Conservation (phyloP, 192 early-diverging fungal species). For the Coemansia sp. region DNA sequence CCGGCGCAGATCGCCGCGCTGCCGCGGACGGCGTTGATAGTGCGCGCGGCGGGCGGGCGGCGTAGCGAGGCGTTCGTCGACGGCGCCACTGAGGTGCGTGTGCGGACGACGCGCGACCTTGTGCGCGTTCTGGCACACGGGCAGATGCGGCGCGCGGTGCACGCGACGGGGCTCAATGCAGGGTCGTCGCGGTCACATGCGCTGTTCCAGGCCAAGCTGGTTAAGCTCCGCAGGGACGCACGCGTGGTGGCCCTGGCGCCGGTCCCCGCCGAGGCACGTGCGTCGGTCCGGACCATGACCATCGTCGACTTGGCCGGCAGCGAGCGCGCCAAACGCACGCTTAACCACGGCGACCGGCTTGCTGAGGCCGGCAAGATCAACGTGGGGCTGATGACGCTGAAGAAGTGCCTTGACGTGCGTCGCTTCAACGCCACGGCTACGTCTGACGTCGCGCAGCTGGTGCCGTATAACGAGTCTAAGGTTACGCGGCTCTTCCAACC, state of each 20-base stretch:
- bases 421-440: constrained; percentile 49
- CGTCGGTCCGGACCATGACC: constrained; percentile 51
- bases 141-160: constrained; percentile 60
- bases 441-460: constrained; percentile 27
- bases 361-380: constrained; percentile 69
- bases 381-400: constrained; percentile 66
- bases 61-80: constrained; percentile 61
- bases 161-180: constrained; percentile 58
- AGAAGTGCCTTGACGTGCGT: constrained; percentile 69
- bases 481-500: constrained; percentile 68
- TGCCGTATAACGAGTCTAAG: constrained; percentile 68
- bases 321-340: constrained; percentile 61
- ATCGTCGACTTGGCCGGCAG: constrained; percentile 73
- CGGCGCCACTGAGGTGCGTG: constrained; percentile 60
- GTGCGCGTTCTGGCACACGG: constrained; percentile 59
- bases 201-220: constrained; percentile 66
- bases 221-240: constrained; percentile 56
- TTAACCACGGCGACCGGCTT: constrained; percentile 57
- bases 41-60: constrained; percentile 43
- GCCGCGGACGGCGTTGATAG: constrained; percentile 23
- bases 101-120: constrained; percentile 59
- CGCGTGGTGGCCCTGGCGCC: constrained; percentile 11
- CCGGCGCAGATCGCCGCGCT: constrained; percentile 28
- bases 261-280: constrained; percentile 10
- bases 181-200: constrained; percentile 64